phyloP scores from a whole-genome alignment of 2,329 filamentous ascomycete species.

The Epichloe sibirici region DNA sequence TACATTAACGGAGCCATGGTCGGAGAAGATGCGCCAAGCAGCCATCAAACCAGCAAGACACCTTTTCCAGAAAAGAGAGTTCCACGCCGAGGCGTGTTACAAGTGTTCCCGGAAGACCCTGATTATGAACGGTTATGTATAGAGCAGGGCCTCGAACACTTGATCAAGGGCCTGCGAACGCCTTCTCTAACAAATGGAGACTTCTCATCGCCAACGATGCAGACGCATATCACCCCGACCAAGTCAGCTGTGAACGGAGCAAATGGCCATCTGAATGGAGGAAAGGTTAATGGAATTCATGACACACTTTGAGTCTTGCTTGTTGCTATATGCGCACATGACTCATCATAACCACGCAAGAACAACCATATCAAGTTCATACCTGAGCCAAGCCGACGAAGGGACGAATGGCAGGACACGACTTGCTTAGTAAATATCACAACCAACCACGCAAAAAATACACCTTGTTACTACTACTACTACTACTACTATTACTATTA shows the following conservation, averaged over 20 bases:
- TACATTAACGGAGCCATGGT: constrained; percentile 44
- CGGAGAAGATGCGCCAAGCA: constrained; percentile 36
- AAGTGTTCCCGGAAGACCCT: constrained; percentile 42
- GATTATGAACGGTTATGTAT: constrained; percentile 43
- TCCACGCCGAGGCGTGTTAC: constrained; percentile 40
- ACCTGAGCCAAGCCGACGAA: not conserved
- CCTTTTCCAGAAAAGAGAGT: constrained; percentile 44
- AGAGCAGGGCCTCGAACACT: constrained; percentile 45
- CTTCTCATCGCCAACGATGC: constrained; percentile 33
- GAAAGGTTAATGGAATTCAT: constrained; percentile 19
- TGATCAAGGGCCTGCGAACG: constrained; percentile 34
- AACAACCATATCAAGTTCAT: not conserved
- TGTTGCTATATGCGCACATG: not conserved
- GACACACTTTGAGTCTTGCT: constrained; percentile 8
- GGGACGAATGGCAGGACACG: not conserved
- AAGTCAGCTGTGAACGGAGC: constrained; percentile 20
- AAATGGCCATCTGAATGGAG: constrained; percentile 14
- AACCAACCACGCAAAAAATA: not conserved
- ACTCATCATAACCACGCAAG: not conserved
- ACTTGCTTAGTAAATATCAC: not conserved
- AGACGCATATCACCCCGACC: constrained; percentile 16
- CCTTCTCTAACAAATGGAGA: constrained; percentile 34
- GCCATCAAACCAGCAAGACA: constrained; percentile 35
- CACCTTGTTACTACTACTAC: constrained; percentile 7
- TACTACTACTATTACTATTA: not conserved